Evolutionary conservation across 352 stramenopile species (phyloP).

Genomic region (Phytophthora agathidicida): DNA sequence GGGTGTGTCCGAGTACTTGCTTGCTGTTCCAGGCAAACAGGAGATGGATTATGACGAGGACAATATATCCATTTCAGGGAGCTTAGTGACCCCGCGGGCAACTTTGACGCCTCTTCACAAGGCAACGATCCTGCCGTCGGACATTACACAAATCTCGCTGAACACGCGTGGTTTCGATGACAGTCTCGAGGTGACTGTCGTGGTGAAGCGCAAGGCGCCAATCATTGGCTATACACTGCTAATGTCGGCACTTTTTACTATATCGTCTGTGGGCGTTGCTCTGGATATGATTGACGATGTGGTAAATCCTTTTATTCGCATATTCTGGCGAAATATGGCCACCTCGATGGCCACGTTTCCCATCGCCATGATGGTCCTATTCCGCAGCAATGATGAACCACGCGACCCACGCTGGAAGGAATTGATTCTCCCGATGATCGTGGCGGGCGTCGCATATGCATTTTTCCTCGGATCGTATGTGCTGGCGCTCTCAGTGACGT

Average conservation of each 20-base stretch:
- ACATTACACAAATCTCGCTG: constrained; percentile 76
- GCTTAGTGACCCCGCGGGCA: constrained; percentile 31
- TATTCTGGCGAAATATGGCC: constrained; percentile 85
- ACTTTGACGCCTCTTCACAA: constrained; percentile 40
- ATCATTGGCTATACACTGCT: constrained; percentile 76
- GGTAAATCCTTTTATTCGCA: constrained; percentile 75
- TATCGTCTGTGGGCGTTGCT: constrained; percentile 79
- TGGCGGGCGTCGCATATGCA: constrained; percentile 65
- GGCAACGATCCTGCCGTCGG: constrained; percentile 59
- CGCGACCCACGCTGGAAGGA: constrained; percentile 32
- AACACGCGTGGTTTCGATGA: constrained; percentile 75
- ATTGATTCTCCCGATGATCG: constrained; percentile 48
- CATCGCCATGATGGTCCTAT: constrained; percentile 48
- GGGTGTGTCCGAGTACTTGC: constrained; percentile 64
- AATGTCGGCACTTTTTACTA: constrained; percentile 69
- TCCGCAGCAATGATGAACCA: constrained; percentile 34
- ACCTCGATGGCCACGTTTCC: constrained; percentile 67
- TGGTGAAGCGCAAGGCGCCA: constrained; percentile 69
- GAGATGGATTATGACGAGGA: constrained; percentile 43
- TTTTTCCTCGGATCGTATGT: constrained; percentile 80
- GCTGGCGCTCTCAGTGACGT: constrained; percentile 69
- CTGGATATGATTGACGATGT: constrained; percentile 69
- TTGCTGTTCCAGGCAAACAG: constrained; percentile 66
- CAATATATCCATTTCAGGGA: constrained; percentile 20
- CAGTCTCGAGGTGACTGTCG: constrained; percentile 72